phyloP scores from a whole-genome alignment of 2,329 filamentous ascomycete genomes.

The Monosporascus sp. region DNA sequence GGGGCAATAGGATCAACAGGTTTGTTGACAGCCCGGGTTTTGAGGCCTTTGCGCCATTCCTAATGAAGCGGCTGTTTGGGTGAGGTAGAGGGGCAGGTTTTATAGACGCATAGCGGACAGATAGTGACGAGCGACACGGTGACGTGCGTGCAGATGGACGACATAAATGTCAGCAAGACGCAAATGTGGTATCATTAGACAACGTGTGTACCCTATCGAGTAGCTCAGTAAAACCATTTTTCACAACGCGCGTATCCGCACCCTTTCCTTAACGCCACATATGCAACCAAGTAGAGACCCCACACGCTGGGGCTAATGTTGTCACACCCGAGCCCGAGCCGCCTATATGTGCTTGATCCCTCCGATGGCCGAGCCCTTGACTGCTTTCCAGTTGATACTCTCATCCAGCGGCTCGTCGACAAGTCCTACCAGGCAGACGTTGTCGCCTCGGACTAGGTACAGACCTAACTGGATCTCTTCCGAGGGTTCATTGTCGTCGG shows the following conservation, averaged over 20 bases:
- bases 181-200: constrained; percentile 27
- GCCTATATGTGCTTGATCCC: constrained; percentile 68
- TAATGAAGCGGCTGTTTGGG: constrained; percentile 63
- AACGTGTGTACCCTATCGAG: constrained; percentile 27
- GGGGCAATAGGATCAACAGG: constrained; percentile 75
- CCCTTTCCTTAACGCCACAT: constrained; percentile 20
- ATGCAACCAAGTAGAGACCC: constrained; percentile 15
- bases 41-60: constrained; percentile 57
- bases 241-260: neutral
- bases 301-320: neutral
- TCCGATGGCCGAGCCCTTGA: constrained; percentile 77
- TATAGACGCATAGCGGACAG: neutral
- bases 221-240: constrained; percentile 8
- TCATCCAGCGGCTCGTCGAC: constrained; percentile 85
- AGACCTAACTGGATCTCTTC: constrained; percentile 77
- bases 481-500: constrained; percentile 76
- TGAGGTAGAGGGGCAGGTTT: constrained; percentile 16
- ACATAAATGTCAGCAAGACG: constrained; percentile 21
- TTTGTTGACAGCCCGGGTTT: constrained; percentile 66
- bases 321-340: neutral
- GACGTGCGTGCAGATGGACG: neutral
- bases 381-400: constrained; percentile 89
- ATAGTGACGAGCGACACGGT: neutral
- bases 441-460: constrained; percentile 90
- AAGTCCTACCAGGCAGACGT: constrained; percentile 83